Evolutionary conservation across 768 basidiomycete species (phyloP).

Genomic region (Naganishia kalamii): DNA sequence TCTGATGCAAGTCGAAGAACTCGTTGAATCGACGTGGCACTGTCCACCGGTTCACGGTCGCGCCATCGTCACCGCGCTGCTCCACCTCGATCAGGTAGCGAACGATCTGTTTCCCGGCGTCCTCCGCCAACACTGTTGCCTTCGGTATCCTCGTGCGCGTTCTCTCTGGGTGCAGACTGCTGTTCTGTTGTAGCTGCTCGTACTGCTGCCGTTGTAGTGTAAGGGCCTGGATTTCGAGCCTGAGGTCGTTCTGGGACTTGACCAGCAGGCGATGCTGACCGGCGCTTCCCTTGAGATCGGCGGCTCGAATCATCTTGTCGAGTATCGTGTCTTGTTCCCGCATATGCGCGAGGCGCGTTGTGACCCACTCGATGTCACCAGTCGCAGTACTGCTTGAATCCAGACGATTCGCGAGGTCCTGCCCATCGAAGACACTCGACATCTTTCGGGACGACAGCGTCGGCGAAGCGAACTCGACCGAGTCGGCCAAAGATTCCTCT

Average conservation of each 20-base stretch:
- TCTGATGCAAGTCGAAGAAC: conserved; percentile 81
- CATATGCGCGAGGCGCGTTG: conserved; percentile 66
- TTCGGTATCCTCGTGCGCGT: conserved; percentile 80
- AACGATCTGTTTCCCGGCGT: conserved; percentile 76
- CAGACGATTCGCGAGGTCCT: neutral
- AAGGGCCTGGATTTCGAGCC: conserved; percentile 72
- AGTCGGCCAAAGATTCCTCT: neutral
- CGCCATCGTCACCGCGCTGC: conserved; percentile 72
- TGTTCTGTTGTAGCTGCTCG: conserved; percentile 88
- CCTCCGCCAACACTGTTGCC: conserved; percentile 66
- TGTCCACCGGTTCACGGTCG: conserved; percentile 73
- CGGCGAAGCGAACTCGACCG: neutral
- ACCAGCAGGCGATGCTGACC: conserved; percentile 75
- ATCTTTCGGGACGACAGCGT: neutral
- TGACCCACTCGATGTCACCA: conserved; percentile 74
- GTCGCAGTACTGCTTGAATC: conserved; percentile 59
- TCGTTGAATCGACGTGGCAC: conserved; percentile 91
- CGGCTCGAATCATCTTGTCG: conserved; percentile 83
- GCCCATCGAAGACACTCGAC: neutral
- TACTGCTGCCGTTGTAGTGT: conserved; percentile 87
- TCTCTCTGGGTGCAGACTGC: conserved; percentile 72
- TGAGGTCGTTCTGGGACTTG: conserved; percentile 74
- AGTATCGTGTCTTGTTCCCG: conserved; percentile 77
- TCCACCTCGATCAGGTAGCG: conserved; percentile 88
- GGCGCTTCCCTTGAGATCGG: conserved; percentile 83